Evolutionary conservation across 441 rosid species (phyloP).

Genomic region (Jatropha podagrica): DNA sequence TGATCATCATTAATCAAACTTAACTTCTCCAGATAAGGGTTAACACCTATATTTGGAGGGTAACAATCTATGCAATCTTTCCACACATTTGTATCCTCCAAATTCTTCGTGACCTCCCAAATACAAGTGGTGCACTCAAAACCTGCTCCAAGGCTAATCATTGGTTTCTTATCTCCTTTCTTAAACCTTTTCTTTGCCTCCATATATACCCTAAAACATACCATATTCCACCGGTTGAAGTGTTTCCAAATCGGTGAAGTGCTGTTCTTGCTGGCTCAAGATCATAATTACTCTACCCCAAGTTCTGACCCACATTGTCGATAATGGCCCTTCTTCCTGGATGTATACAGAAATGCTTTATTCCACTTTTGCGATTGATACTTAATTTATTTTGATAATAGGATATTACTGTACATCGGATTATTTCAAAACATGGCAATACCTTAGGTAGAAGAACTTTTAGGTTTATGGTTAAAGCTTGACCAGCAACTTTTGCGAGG

Average conservation of each 20-base stretch:
- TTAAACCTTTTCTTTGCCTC: background rate
- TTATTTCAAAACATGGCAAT: conserved; percentile 45
- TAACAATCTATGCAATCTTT: conserved; percentile 45
- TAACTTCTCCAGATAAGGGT: conserved; percentile 48
- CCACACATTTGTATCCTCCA: conserved; percentile 56
- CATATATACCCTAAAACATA: background rate
- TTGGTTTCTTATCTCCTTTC: conserved; percentile 32
- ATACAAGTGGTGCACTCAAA: conserved; percentile 68
- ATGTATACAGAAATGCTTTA: conserved; percentile 70
- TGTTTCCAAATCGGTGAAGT: conserved; percentile 51
- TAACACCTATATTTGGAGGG: conserved; percentile 36
- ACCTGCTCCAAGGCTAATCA: conserved; percentile 78
- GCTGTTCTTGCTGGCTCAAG: conserved; percentile 44
- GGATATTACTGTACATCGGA: conserved; percentile 28
- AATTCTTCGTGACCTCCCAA: conserved; percentile 56
- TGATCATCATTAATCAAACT: conserved; percentile 52
- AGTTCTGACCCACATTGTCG: conserved; percentile 47
- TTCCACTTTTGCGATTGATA: conserved; percentile 51
- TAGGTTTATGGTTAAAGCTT: conserved; percentile 49
- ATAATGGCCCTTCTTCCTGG: conserved; percentile 73
- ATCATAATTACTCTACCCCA: conserved; percentile 48
- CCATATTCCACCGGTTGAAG: conserved; percentile 71
- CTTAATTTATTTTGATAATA: background rate
- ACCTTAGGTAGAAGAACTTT: conserved; percentile 47
- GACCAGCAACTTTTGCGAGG: conserved; percentile 45